Base-by-base conservation (phyloP, 129 eudicot genomes). In the Flaveria trinervia region DNA sequence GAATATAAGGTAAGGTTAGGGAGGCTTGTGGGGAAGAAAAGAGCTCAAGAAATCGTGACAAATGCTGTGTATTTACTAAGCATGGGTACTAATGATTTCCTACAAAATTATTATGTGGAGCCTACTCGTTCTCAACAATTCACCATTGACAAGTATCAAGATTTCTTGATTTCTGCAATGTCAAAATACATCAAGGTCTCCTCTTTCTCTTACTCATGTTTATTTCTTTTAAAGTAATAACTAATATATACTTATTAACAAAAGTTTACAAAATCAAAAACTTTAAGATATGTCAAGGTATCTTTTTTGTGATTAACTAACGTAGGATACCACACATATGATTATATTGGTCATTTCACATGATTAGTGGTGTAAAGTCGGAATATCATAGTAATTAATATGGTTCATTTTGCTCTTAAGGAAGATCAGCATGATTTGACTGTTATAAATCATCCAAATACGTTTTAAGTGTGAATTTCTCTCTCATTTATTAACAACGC, bases 21-120 rank as follows among this genome's bases (percentile, higher is more conserved):
- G 26, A 54, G 68, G 70, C 6, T 78, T 51, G 82, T 84, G 62
- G 91, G 95, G 72, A 59, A 65, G 75, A 51, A 71, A 59, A 46
- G 48, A 46, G 84, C 89, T 68, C 75, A 81, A 49, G 67, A 86
- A 51, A 80, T 79, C 9, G 65, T 86, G 4, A 57, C 51, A 60
- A 84, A 86, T 69, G 89, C 85, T 20, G 17, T 84, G 20, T 77
- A 57, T 57, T 16, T 86, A 10, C 36, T 89, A 28, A 86, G 95
- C 61, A 82, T 89, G 83, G 91, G 95, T 20, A 84, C 91, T 4
- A 86, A 89, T 78, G 95, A 89, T 74, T 86, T 89, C 65, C 60
- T 89, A 55, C 88, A 80, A 49, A 89, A 89, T 49, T 89, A 89
- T 78, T 89, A 57, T 10, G 33, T 80, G 2, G 83, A 84, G 52